Percentiles rank a stretch among this genome's conserved stretches.
Evolutionary conservation across 768 basidiomycete species (phyloP).

Genomic region (Pholiota microspora): DNA sequence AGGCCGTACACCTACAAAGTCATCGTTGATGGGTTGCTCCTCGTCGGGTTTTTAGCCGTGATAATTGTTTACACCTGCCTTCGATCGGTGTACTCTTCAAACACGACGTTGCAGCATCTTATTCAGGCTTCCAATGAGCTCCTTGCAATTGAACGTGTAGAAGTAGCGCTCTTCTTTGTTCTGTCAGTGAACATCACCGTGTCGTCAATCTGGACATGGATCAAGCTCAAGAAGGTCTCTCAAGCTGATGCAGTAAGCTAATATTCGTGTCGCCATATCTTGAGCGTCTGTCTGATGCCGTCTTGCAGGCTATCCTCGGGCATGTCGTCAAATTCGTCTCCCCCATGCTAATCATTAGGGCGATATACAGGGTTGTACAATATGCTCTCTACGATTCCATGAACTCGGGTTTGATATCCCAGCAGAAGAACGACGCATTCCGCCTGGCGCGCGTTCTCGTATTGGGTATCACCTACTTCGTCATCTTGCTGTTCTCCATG

Average conservation of each 20-base stretch:
- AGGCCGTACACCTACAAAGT: neutral
- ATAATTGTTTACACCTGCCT: neutral
- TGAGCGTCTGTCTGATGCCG: neutral
- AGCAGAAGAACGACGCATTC: neutral
- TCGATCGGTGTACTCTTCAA: constrained; percentile 1
- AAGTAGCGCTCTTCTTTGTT: neutral
- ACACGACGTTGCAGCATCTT: neutral
- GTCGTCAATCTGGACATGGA: neutral
- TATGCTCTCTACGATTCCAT: neutral
- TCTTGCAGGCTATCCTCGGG: constrained; percentile 2
- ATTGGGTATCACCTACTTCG: neutral
- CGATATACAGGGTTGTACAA: neutral
- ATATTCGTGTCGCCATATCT: neutral
- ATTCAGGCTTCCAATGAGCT: neutral
- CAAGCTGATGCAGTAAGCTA: neutral
- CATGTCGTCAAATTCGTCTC: constrained; percentile 3
- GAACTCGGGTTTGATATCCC: neutral
- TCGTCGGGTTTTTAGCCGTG: neutral
- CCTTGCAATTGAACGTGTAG: neutral
- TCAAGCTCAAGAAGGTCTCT: neutral
- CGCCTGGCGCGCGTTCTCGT: constrained; percentile 1
- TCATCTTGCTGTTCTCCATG: neutral
- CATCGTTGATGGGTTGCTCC: neutral
- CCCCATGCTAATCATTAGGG: neutral
- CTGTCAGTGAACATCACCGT: neutral